Evolutionary conservation across 2,329 filamentous ascomycete genomes (phyloP), one percentile per base, ranked within the genome.

Genomic region (Nakataea oryzae): DNA sequence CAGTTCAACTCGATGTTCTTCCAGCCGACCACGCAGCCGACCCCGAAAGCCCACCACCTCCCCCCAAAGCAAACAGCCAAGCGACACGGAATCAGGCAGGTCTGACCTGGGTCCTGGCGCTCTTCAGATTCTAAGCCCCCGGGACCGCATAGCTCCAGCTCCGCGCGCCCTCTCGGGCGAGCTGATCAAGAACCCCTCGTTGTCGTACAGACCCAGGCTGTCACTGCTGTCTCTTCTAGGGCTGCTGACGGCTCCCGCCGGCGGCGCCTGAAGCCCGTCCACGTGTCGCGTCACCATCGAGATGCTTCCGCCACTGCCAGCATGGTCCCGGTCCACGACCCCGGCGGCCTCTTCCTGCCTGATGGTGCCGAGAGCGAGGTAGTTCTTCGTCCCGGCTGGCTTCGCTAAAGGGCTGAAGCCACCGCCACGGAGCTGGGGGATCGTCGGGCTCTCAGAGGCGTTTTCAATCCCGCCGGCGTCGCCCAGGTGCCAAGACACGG

Each of bases 161-260:
- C n/a, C 34, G 17, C 26, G 47, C 13, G 50, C 29, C 63, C 72
- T 68, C n/a, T 74, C 74, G 3, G 77, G 78, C 29, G 77, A 77
- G 32, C 70, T 69, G 63, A 76, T 71, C 63, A 80, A 66, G 60
- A 80, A 80, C 1, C 78, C 79, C 30, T 80, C 76, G 59, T 72
- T 68, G 63, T 80, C 78, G 64, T 81, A 81, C 59, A 79, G 61
- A 1, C 75, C 75, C 32, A 76, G 63, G 41, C 75, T 79, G 26
- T 78, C 76, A 0, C 64, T 58, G 50, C 59, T 61, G 3, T 41
- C 27, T 12, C 55, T 57, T 7, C 32, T 59, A 5, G 57, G 59
- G 6, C 26, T 58, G 3, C 27, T n/a, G 2, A 24, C 41, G 21
- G 41, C 41, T n/a, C 4, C 8, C 41, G 21, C 41, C 2, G 3